Evolutionary conservation across 2,329 filamentous ascomycete genomes (phyloP).

Genomic region (Fusarium abutilonis): DNA sequence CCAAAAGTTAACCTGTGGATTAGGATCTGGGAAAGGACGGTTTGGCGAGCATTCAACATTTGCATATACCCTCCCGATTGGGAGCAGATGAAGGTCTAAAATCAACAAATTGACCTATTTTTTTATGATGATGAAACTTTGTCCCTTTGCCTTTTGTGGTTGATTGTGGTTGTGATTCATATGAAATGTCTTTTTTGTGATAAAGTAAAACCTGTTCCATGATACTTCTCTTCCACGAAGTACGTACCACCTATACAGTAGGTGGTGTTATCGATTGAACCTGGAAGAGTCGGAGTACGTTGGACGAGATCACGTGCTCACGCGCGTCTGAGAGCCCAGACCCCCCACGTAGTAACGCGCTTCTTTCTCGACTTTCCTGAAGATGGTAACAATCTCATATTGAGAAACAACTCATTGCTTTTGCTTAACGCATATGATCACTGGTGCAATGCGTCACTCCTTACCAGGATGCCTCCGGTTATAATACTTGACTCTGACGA

Average conservation of each 20-base stretch:
- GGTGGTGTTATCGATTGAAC: no score
- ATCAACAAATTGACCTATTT: slow-evolving; percentile 47
- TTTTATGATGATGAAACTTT: slow-evolving; percentile 39
- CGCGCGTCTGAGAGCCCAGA: slow-evolving; percentile 19
- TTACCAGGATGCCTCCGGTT: slow-evolving; percentile 37
- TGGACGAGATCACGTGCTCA: slow-evolving; percentile 35
- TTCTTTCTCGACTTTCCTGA: slow-evolving; percentile 6
- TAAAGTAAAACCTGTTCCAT: no score
- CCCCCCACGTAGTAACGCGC: slow-evolving; percentile 33
- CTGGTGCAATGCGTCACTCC: slow-evolving; percentile 10
- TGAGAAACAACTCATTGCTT: not conserved
- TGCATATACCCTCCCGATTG: slow-evolving; percentile 51
- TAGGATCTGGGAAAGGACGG: slow-evolving; percentile 46
- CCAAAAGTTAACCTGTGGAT: slow-evolving; percentile 51
- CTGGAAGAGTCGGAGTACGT: not conserved
- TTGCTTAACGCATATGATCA: slow-evolving; percentile 4
- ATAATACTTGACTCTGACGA: slow-evolving; percentile 55
- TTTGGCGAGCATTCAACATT: slow-evolving; percentile 55
- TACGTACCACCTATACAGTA: no score
- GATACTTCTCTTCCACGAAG: no score
- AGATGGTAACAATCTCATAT: slow-evolving; percentile 16
- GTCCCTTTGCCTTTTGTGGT: not conserved
- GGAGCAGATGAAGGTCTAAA: slow-evolving; percentile 45
- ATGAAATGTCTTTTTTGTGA: not conserved
- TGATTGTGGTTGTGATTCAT: not conserved